Conservation (phyloP, 768 basidiomycete species). For the Suillus variegatus region DNA sequence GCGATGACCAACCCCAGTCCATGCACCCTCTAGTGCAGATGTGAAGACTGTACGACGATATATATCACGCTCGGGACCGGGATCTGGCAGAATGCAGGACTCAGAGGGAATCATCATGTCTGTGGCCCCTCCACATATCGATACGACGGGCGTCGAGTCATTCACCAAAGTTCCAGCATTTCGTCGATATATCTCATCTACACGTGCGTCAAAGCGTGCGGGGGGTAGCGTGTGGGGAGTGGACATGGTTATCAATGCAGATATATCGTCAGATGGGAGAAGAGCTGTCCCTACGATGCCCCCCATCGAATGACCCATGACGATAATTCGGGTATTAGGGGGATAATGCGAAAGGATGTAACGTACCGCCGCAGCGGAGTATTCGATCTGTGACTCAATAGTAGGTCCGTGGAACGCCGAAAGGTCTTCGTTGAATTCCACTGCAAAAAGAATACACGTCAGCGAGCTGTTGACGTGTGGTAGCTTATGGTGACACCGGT, state of each 20-base stretch:
- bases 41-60: conserved; percentile 77
- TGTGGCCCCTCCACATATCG: conserved; percentile 88
- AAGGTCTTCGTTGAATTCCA: conserved; percentile 96
- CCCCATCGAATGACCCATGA: conserved; percentile 98
- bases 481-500: background rate
- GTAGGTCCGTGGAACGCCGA: conserved; percentile 95
- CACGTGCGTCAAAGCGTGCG: conserved; percentile 78
- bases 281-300: conserved; percentile 86
- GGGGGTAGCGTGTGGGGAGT: conserved; percentile 90
- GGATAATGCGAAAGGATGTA: conserved; percentile 83
- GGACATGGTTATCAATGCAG: conserved; percentile 92
- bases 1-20: conserved; percentile 94
- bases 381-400: conserved; percentile 77
- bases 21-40: conserved; percentile 84
- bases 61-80: conserved; percentile 14
- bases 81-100: conserved; percentile 63
- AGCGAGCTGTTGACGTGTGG: conserved; percentile 3
- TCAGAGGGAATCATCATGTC: conserved; percentile 94
- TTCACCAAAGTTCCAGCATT: conserved; percentile 42
- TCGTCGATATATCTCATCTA: conserved; percentile 69
- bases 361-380: conserved; percentile 66
- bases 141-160: conserved; percentile 69
- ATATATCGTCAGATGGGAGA: conserved; percentile 65
- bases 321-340: conserved; percentile 57
- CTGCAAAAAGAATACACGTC: conserved; percentile 36